These are phyloP conservation scores for Xylariaceae sp. DNA, from an alignment of 2,329 filamentous ascomycete genomes.

Conservation along the genomic window DNA sequence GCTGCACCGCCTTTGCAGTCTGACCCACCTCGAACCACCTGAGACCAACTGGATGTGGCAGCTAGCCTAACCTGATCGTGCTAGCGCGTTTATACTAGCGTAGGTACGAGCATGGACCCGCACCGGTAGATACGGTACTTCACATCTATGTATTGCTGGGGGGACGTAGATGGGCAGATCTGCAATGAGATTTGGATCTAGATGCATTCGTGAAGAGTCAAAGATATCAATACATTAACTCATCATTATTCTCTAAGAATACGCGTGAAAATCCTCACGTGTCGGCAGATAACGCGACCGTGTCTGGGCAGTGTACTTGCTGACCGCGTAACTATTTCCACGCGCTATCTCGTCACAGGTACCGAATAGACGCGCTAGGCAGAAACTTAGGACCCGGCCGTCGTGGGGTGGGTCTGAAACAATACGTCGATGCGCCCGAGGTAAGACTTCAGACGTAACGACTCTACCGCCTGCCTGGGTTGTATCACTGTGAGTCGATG, in stretches of 20 bases:
- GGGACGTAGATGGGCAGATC: too few relatives aligned
- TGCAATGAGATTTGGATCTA: too few relatives aligned
- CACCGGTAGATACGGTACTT: background rate
- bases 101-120: background rate
- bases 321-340: too few relatives aligned
- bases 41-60: background rate
- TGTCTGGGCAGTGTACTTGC: too few relatives aligned
- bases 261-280: too few relatives aligned
- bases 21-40: slow-evolving; percentile 4
- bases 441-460: background rate
- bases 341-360: background rate
- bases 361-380: background rate
- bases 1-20: slow-evolving; percentile 22
- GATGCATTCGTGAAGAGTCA: too few relatives aligned
- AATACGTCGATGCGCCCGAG: background rate
- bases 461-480: too few relatives aligned
- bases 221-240: too few relatives aligned
- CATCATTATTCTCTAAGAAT: too few relatives aligned
- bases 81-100: background rate
- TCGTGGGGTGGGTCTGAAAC: background rate
- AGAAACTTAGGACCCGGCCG: background rate
- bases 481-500: too few relatives aligned
- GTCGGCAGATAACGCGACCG: too few relatives aligned
- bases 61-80: background rate
- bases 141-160: background rate